Evolutionary conservation across 1,139 yeast genomes (phyloP).

Genomic region (Kodamaea fungicola): DNA sequence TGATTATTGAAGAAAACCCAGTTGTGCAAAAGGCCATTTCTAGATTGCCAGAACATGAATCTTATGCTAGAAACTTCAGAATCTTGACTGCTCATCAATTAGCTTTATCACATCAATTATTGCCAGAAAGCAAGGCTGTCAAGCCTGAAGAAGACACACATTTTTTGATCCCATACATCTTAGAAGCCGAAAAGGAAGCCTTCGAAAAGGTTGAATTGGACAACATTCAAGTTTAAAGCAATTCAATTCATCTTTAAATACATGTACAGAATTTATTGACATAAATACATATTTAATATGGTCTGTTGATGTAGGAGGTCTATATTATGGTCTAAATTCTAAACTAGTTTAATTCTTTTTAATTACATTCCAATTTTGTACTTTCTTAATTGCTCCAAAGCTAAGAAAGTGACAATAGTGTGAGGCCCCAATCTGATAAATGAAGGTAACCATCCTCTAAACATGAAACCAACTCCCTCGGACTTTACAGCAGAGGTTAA

Average conservation of each 20-base stretch:
- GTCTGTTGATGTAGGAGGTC: too few species aligned
- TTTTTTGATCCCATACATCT: slow-evolving; percentile 81
- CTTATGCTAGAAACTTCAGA: slow-evolving; percentile 90
- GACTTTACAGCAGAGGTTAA: slow-evolving; percentile 53
- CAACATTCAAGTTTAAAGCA: slow-evolving; percentile 50
- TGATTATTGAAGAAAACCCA: slow-evolving; percentile 84
- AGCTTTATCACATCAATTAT: slow-evolving; percentile 76
- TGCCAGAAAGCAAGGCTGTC: slow-evolving; percentile 77
- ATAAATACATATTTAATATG: too few species aligned
- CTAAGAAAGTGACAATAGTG: slow-evolving; percentile 80
- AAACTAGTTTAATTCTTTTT: slow-evolving; percentile 1
- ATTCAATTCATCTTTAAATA: too few species aligned
- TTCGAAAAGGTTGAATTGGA: slow-evolving; percentile 86
- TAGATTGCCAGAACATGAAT: slow-evolving; percentile 80
- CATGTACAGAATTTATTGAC: too few species aligned
- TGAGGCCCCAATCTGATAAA: slow-evolving; percentile 87
- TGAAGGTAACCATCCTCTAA: slow-evolving; percentile 89
- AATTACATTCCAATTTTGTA: slow-evolving; percentile 48
- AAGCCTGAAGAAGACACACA: slow-evolving; percentile 81
- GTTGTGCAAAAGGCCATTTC: slow-evolving; percentile 80
- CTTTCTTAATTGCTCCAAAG: slow-evolving; percentile 71
- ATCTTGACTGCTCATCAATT: slow-evolving; percentile 88
- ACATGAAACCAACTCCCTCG: slow-evolving; percentile 78
- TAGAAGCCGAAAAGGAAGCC: slow-evolving; percentile 93
- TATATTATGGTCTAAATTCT: neutral